Evolutionary conservation across 75 land plant species (phyloP), one percentile per base, ranked within the genome.

Genomic region (Selaginella moellendorffii): DNA sequence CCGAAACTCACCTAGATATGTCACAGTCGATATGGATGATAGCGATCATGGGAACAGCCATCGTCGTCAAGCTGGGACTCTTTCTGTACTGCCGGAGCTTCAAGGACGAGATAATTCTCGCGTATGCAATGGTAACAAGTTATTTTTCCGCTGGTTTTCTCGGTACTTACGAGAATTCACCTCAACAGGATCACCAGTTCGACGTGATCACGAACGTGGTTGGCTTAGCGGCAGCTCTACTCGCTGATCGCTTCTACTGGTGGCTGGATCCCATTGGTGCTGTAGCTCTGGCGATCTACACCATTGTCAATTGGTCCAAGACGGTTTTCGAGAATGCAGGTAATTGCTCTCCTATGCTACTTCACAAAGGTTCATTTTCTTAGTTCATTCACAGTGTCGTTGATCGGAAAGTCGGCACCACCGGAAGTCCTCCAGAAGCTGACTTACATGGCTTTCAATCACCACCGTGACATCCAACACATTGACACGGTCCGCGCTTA

Each of bases 211-310:
- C 85, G 24, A 91, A 87, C 29, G 12, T 71, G 10, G 81, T 85
- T 63, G 97, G 97, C 25, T 79, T 91, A 5, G 64, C 76, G 26
- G 97, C 93, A 31, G 97, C 78, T 25, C 70, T 86, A 8, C 77
- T 90, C 25, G 97, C 86, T 22, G 74, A 80, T 30, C 70, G 75
- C n/a, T 66, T 82, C 20, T 52, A 36, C 20, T 81, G 73, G 61
- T 86, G 97, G 91, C 79, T 90, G 25, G 97, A 90, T 65, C 97
- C 91, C 53, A 72, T 76, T 65, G 91, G 87, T 64, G 91, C 91
- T 27, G 82, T 90, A 0, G 53, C 84, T 58, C 70, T 88, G 65
- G 88, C 86, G 1, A 52, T 88, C 61, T 85, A 85, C 74, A 88
- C 88, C 26, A 79, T 85, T 22, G 62, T 79, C 2, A 81, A 81